phyloP scores from a whole-genome alignment of 2,329 filamentous ascomycete species.

The Colletotrichum trifolii region DNA sequence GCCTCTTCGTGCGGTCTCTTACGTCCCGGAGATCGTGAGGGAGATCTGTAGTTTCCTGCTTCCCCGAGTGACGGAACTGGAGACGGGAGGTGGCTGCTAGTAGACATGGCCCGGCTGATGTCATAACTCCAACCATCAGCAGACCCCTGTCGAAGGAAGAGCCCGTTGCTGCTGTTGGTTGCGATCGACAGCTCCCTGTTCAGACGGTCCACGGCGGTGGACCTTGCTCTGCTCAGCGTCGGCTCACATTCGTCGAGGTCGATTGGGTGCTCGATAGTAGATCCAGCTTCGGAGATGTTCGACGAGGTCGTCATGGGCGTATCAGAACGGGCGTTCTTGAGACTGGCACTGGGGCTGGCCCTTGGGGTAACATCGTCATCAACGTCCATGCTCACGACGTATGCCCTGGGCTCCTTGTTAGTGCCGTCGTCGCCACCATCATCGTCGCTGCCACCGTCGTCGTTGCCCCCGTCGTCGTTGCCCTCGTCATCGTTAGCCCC shows the following conservation, averaged over 20 bases:
- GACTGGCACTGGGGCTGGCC: too few relatives aligned
- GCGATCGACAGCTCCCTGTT: neutral
- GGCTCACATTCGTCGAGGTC: conserved; percentile 9
- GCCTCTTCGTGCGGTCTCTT: too few relatives aligned
- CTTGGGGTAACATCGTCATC: too few relatives aligned
- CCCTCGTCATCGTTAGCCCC: neutral
- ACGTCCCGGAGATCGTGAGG: too few relatives aligned
- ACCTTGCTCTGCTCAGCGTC: neutral
- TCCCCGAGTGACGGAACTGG: neutral
- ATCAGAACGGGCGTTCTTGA: too few relatives aligned
- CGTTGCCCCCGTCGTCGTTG: neutral
- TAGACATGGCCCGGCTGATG: neutral
- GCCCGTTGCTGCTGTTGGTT: neutral
- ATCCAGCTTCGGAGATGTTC: too few relatives aligned
- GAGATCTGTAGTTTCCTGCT: neutral
- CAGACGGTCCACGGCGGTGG: neutral
- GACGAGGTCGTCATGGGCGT: too few relatives aligned
- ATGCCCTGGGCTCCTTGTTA: too few relatives aligned
- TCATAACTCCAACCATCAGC: neutral
- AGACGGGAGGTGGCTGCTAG: neutral
- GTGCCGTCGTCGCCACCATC: too few relatives aligned
- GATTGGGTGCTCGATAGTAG: conserved; percentile 8
- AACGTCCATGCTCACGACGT: too few relatives aligned
- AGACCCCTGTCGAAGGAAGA: conserved; percentile 16
- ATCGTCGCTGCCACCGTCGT: neutral